Evolutionary conservation across 2,329 filamentous ascomycete genomes (phyloP), one percentile per base, ranked within the genome.

Genomic region (Metarhizium guizhouense): DNA sequence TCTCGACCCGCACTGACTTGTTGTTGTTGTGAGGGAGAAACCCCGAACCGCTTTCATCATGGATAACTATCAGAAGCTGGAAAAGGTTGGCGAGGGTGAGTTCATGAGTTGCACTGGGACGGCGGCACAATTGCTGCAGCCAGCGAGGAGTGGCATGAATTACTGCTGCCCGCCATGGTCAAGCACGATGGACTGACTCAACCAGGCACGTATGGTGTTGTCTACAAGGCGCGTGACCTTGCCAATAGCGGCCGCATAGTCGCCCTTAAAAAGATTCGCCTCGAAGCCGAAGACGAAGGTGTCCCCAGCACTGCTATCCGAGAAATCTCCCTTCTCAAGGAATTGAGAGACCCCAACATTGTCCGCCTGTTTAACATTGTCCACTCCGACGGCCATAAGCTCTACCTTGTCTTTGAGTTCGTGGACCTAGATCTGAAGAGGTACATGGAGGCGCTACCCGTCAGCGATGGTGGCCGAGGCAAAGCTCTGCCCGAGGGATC

Each of bases 21-120:
- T 40, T 40, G 8, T 16, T 40, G 10, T 40, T 5, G 42, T 18
- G 42, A 20, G 6, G 42, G 42, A 45, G 20, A 11, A 32, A 16
- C 20, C 45, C 45, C 10, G 25, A 48, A 14, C 14, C 14, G 20
- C 25, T 30, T 48, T 20, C 25, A n/a, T 14, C 30, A 95, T 96
- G 91, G 90, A 96, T 74, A 95, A 95, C 75, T 96, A 96, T 73
- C 89, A 95, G 75, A 95, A 95, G 77, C 82, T 96, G 67, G 91
- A 96, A 77, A 96, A 96, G 80, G 91, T 96, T 67, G 91, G 91
- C 73, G 91, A 96, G 83, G 91, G 91, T 94, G 76, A 65, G 81
- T 65, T 59, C 45, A 30, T n/a, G 25, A 11, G 20, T 6, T 30
- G 45, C 42, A 6, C 42, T 20, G 38, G 6, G 8, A 20, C 42